A percentile compares a stretch with the other conserved stretches of the same genome.
These are phyloP conservation scores for Bipolaris oryzae DNA, from an alignment of 2,329 filamentous ascomycete genomes.

Conservation along the genomic window DNA sequence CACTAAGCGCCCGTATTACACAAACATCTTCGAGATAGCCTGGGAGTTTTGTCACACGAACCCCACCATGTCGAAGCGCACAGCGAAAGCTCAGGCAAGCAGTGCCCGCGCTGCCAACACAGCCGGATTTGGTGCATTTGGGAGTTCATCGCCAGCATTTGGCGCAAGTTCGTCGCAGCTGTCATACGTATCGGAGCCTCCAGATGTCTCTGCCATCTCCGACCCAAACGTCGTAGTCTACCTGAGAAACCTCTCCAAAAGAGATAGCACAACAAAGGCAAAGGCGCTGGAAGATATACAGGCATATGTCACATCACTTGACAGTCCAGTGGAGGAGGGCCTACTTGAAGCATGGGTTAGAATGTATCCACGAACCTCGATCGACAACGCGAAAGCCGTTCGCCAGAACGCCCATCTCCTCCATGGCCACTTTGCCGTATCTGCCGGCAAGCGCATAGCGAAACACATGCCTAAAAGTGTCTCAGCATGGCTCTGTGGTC, in stretches of 20 bases:
- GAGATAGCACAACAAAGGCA: constrained; percentile 88
- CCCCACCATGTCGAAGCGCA: constrained; percentile 62
- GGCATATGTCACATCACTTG: constrained; percentile 63
- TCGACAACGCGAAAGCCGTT: constrained; percentile 86
- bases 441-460: constrained; percentile 79
- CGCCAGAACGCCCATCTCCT: constrained; percentile 83
- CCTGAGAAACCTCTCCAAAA: constrained; percentile 93
- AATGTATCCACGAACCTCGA: constrained; percentile 85
- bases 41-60: not conserved
- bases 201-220: constrained; percentile 76
- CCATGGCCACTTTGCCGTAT: constrained; percentile 66
- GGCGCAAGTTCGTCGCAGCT: constrained; percentile 64
- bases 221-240: constrained; percentile 83
- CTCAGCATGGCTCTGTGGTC: constrained; percentile 88
- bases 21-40: not conserved
- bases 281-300: constrained; percentile 89
- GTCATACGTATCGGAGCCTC: constrained; percentile 86
- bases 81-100: constrained; percentile 67
- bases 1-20: not conserved
- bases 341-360: constrained; percentile 89
- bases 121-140: constrained; percentile 47
- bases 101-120: constrained; percentile 63
- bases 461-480: constrained; percentile 77
- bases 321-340: constrained; percentile 74
- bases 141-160: constrained; percentile 52